Evolutionary conservation across 2,329 filamentous ascomycete species (phyloP).

Genomic region (Acrocalymma vagum): DNA sequence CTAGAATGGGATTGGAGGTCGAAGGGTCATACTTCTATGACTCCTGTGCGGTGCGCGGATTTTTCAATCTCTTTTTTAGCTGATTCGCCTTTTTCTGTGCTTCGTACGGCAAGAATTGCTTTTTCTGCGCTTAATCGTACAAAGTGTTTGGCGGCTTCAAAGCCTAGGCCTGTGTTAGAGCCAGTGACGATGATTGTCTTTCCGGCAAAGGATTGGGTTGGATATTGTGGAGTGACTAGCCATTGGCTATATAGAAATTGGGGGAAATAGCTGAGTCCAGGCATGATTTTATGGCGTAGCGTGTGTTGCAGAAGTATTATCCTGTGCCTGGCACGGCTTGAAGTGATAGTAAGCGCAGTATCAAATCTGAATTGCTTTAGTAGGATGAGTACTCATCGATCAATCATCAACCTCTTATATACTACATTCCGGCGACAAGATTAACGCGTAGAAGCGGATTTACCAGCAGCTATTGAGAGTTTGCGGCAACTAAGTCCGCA

Average conservation of each 20-base stretch:
- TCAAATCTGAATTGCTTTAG: no score
- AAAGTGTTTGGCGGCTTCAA: conserved; percentile 38
- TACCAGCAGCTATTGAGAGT: no score
- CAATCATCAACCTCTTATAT: no score
- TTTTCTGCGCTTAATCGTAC: conserved; percentile 25
- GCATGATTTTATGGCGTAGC: no score
- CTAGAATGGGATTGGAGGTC: conserved; percentile 29
- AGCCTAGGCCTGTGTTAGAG: conserved; percentile 41
- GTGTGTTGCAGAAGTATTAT: no score
- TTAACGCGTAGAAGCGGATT: no score
- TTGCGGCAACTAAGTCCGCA: no score
- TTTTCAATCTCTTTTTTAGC: conserved; percentile 32
- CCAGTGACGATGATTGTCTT: conserved; percentile 55
- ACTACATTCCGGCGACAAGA: no score
- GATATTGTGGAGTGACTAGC: conserved; percentile 38
- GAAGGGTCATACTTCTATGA: conserved; percentile 35
- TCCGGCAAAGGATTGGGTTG: conserved; percentile 19
- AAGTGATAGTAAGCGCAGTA: no score
- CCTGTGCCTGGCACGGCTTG: no score
- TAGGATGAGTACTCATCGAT: no score
- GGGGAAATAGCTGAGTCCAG: no score
- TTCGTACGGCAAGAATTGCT: conserved; percentile 44
- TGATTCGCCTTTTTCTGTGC: conserved; percentile 34
- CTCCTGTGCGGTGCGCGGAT: conserved; percentile 13
- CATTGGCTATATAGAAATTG: conserved; percentile 53